Percentiles rank a stretch among this genome's conserved stretches.
Conservation (phyloP, 2,329 filamentous ascomycete species). For the Fusarium sp. region DNA sequence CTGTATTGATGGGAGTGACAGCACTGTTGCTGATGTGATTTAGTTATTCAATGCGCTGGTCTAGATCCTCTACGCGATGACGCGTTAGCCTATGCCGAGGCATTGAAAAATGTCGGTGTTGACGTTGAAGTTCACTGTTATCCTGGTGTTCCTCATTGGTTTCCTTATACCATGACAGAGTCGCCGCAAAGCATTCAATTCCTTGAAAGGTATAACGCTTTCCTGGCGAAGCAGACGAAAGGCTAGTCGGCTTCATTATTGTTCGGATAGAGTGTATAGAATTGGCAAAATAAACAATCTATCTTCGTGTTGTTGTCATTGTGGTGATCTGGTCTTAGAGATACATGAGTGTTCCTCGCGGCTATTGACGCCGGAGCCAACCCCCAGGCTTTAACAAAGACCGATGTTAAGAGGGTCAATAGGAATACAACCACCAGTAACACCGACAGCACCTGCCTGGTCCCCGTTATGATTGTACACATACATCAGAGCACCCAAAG, state of each 20-base stretch:
- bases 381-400: too few species aligned
- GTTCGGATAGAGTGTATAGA: background rate
- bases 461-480: background rate
- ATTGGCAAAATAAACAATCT: too few species aligned
- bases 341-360: too few species aligned
- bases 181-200: constrained; percentile 2
- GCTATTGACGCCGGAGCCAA: too few species aligned
- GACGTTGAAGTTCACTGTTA: constrained; percentile 35
- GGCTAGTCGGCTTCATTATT: too few species aligned
- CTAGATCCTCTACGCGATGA: constrained; percentile 40
- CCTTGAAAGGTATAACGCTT: constrained; percentile 20
- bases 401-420: background rate
- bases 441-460: background rate
- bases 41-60: constrained; percentile 41
- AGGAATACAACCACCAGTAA: background rate
- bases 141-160: constrained; percentile 43
- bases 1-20: fast-evolving
- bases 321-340: too few species aligned
- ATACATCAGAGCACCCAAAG: background rate
- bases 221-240: background rate
- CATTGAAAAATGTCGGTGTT: constrained; percentile 20
- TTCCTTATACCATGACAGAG: constrained; percentile 11
- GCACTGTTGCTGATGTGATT: fast-evolving
- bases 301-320: too few species aligned
- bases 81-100: constrained; percentile 37